phyloP scores from a whole-genome alignment of 75 land plant species.

The Selaginella tamariscina region DNA sequence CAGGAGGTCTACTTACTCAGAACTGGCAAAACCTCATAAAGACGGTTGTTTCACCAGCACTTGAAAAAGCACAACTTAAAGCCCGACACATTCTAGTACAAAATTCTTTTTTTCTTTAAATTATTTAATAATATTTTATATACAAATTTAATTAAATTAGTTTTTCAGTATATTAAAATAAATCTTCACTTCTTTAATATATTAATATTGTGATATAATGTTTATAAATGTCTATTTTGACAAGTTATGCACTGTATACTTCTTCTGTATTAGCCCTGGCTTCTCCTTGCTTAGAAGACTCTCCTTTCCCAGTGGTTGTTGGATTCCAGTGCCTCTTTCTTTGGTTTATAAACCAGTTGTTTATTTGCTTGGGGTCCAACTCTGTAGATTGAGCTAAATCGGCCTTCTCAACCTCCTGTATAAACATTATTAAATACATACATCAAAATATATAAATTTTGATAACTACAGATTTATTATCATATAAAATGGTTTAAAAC shows the following conservation, averaged over 20 bases:
- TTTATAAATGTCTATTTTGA: not conserved
- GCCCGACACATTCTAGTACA: too few species aligned
- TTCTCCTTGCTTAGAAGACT: not conserved
- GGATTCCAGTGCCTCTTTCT: conserved; percentile 89
- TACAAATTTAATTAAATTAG: not conserved
- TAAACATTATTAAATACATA: not conserved
- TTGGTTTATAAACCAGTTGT: conserved; percentile 89
- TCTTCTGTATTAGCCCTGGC: not conserved
- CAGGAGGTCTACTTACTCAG: too few species aligned
- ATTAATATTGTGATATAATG: not conserved
- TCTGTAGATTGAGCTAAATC: conserved; percentile 56
- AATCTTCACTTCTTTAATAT: not conserved
- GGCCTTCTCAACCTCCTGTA: conserved; percentile 66
- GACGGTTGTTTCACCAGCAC: too few species aligned
- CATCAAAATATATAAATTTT: too few species aligned
- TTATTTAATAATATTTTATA: too few species aligned
- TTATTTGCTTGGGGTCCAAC: conserved; percentile 76
- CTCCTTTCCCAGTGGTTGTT: not conserved
- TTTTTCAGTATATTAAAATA: not conserved
- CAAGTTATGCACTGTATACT: not conserved
- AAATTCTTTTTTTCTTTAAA: too few species aligned
- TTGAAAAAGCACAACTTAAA: too few species aligned
- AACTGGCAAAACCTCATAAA: too few species aligned
- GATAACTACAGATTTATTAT: too few species aligned
- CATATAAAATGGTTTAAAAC: not conserved